These are phyloP conservation scores for Melocanna baccifera DNA, from an alignment of 176 grass and related monocot genomes.

Conservation along the genomic window DNA sequence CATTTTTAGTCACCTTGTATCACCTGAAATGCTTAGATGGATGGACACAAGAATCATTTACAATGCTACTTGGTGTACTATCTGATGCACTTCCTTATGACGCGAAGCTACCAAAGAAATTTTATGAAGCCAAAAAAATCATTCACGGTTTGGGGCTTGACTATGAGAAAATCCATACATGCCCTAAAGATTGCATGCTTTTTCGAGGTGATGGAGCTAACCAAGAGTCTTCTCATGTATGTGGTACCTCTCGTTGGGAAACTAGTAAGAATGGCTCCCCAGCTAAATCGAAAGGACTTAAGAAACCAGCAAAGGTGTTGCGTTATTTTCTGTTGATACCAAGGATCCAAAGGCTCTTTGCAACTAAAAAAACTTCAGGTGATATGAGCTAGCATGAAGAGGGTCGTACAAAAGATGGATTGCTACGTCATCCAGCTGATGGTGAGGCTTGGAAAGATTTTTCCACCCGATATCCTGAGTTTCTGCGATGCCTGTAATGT, in stretches of 20 bases:
- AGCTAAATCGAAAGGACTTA: background rate
- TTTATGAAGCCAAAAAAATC: constrained; percentile 18
- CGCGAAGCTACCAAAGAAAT: background rate
- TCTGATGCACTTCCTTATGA: background rate
- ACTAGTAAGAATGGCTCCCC: background rate
- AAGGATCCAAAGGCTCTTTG: constrained; percentile 15
- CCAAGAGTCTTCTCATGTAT: background rate
- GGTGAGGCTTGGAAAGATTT: background rate
- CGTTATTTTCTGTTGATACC: constrained; percentile 34
- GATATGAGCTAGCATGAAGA: constrained; percentile 14
- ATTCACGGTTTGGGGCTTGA: background rate
- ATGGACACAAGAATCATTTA: background rate
- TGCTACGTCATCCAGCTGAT: background rate
- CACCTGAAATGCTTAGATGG: background rate
- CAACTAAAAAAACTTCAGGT: background rate
- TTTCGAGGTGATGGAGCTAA: background rate
- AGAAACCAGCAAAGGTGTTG: constrained; percentile 22
- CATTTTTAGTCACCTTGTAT: background rate
- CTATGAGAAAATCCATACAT: constrained; percentile 20
- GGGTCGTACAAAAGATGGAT: background rate
- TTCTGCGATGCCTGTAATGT: background rate
- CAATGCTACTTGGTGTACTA: background rate
- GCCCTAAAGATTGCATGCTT: constrained; percentile 18
- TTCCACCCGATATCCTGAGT: background rate
- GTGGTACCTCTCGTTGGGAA: background rate